Evolutionary conservation across 202 grass and related monocot species (phyloP), one percentile per base, ranked within the genome.

Genomic region (Panicum virgatum): DNA sequence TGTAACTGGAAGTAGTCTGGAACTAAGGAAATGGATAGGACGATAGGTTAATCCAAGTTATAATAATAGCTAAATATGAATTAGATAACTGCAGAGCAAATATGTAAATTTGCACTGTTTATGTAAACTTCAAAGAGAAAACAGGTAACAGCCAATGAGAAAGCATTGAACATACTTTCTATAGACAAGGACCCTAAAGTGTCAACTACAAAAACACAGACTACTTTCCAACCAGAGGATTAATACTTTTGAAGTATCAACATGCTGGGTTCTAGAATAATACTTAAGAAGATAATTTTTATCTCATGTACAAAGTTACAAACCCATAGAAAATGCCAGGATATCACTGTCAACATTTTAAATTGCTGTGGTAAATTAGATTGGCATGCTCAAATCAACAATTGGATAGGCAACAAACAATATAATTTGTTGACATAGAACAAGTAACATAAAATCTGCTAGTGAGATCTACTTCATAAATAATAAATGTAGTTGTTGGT

Each of bases 181-280:
- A 67, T 36, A 75, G 30, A 44, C 8, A 77, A 72, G 45, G 37
- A 52, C 43, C 56, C 47, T 30, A 64, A 46, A 34, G 13, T 73
- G 27, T 53, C 27, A 83, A 40, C 47, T 32, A 66, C 38, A 77
- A n/a, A n/a, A 56, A 77, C 13, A n/a, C 44, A 50, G 80, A 29
- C 1, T 34, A 40, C 46, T 75, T 76, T 26, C 27, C 39, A 67
- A 66, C 29, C n/a, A 82, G 18, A 57, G 50, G 48, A 40, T 46
- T 72, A 39, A 12, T 80, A 53, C 37, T 19, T 81, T 64, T 10
- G 20, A 72, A 76, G 45, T 80, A 81, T 67, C 43, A 88, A 69
- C 56, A 23, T 70, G 27, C 20, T 84, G 50, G 20, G 32, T 77
- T 47, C 29, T 51, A 20, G 18, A 20, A 46, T 27, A 67, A 68